Conservation (phyloP, 176 grass and related monocot genomes). For the Dactylis glomerata region DNA sequence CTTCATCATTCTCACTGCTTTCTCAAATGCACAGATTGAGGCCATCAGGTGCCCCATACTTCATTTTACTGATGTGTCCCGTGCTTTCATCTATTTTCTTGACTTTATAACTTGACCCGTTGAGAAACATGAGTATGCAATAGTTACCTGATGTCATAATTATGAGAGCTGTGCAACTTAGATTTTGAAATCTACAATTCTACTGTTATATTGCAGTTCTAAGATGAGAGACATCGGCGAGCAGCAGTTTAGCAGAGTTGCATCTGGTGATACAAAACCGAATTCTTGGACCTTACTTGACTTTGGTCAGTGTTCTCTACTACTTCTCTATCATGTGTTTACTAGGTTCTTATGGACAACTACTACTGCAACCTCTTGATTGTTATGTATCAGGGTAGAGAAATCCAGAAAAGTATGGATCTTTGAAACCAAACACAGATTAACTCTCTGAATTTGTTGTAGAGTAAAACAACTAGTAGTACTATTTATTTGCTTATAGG, state of each 20-base stretch:
- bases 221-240: constrained; percentile 90
- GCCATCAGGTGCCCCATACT: constrained; percentile 65
- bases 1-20: constrained; percentile 94
- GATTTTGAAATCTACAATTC: not conserved
- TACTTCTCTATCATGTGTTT: not conserved
- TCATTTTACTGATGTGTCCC: too few species aligned
- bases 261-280: constrained; percentile 83
- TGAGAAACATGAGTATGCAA: not conserved
- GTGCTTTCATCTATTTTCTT: not conserved
- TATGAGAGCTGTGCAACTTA: not conserved
- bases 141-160: not conserved
- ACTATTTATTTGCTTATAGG: not conserved
- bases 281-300: constrained; percentile 95
- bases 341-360: constrained; percentile 9
- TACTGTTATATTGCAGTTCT: constrained; percentile 41
- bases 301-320: constrained; percentile 54
- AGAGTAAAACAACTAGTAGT: not conserved
- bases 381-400: not conserved
- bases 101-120: not conserved
- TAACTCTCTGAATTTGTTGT: not conserved
- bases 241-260: constrained; percentile 76
- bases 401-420: not conserved
- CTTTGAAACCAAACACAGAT: not conserved
- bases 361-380: not conserved
- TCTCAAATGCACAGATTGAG: constrained; percentile 91